Percentiles rank a stretch among this genome's conserved stretches.
These are phyloP conservation scores for Carex arenaria DNA, from an alignment of 202 grass and related monocot species.

Conservation along the genomic window DNA sequence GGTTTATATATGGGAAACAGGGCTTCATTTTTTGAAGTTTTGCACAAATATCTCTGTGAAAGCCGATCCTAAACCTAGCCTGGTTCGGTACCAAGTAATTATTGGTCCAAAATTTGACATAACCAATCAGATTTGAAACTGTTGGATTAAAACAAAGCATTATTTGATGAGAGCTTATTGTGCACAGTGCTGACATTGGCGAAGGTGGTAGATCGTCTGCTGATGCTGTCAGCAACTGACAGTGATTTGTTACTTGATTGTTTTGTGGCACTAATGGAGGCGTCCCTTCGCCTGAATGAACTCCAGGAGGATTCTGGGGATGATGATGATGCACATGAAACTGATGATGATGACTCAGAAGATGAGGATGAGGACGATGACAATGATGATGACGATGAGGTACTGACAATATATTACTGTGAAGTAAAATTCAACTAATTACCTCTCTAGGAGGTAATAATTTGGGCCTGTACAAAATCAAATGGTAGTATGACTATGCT, in stretches of 20 bases:
- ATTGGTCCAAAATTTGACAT: not conserved
- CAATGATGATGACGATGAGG: constrained; percentile 38
- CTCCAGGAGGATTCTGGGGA: constrained; percentile 42
- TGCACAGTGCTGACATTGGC: constrained; percentile 53
- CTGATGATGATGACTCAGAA: constrained; percentile 43
- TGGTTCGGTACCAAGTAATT: not conserved
- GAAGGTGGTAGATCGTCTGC: constrained; percentile 42
- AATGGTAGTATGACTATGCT: not conserved
- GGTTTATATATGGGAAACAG: not conserved
- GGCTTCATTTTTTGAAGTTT: not conserved
- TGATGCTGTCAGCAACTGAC: constrained; percentile 31
- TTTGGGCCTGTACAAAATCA: constrained; percentile 3
- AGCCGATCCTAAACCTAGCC: not conserved
- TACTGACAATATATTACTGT: not conserved
- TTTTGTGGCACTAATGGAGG: constrained; percentile 66
- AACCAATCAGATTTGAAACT: not conserved
- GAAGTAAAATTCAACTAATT: not conserved
- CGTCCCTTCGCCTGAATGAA: constrained; percentile 58
- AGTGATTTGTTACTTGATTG: constrained; percentile 52
- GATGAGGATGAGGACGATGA: constrained; percentile 47
- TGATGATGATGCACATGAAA: constrained; percentile 42
- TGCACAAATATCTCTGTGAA: not conserved
- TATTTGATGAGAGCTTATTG: constrained; percentile 12
- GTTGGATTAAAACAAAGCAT: not conserved
- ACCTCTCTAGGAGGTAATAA: not conserved